Percentiles rank a stretch among this genome's conserved stretches.
Evolutionary conservation across 345 rosid genomes (phyloP).

Genomic region (Citrus trifoliata): DNA sequence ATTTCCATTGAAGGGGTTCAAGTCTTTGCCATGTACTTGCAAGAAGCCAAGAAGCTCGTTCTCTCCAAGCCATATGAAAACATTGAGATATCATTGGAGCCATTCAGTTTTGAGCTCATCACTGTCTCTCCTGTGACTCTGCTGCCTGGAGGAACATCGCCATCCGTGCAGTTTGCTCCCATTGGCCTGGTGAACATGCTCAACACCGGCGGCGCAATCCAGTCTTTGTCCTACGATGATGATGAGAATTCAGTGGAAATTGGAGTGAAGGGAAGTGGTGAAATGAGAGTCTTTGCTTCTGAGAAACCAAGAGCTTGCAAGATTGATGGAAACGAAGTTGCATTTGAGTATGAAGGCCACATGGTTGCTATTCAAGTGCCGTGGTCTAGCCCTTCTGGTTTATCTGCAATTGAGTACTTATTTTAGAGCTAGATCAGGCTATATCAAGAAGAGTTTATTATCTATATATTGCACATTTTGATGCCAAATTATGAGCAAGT

Average conservation of each 20-base stretch:
- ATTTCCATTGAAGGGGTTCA: slow-evolving; percentile 56
- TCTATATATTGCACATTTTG: not conserved
- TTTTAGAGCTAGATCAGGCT: slow-evolving; percentile 32
- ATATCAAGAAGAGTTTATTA: not conserved
- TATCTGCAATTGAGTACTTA: slow-evolving; percentile 43
- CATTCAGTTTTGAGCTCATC: slow-evolving; percentile 78
- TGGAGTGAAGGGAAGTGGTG: slow-evolving; percentile 69
- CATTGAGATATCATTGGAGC: slow-evolving; percentile 61
- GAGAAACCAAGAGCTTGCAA: slow-evolving; percentile 58
- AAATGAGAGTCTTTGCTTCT: slow-evolving; percentile 67
- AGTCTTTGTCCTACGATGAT: slow-evolving; percentile 36
- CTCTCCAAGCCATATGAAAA: slow-evolving; percentile 48
- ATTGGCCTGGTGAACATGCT: slow-evolving; percentile 88
- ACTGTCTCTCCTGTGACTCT: slow-evolving; percentile 70
- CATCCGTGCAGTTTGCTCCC: slow-evolving; percentile 61
- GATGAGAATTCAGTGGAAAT: slow-evolving; percentile 30
- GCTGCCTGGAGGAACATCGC: slow-evolving; percentile 16
- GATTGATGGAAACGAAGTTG: slow-evolving; percentile 57
- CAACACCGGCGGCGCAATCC: slow-evolving; percentile 82
- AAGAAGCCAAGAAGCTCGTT: slow-evolving; percentile 62
- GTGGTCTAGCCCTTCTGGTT: slow-evolving; percentile 53
- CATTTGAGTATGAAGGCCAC: slow-evolving; percentile 45
- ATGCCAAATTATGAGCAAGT: not conserved
- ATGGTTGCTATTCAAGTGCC: slow-evolving; percentile 62
- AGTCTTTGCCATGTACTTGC: slow-evolving; percentile 65